These are phyloP conservation scores for Rhizopogon sp. DNA, from an alignment of 768 basidiomycete genomes.

Conservation along the genomic window DNA sequence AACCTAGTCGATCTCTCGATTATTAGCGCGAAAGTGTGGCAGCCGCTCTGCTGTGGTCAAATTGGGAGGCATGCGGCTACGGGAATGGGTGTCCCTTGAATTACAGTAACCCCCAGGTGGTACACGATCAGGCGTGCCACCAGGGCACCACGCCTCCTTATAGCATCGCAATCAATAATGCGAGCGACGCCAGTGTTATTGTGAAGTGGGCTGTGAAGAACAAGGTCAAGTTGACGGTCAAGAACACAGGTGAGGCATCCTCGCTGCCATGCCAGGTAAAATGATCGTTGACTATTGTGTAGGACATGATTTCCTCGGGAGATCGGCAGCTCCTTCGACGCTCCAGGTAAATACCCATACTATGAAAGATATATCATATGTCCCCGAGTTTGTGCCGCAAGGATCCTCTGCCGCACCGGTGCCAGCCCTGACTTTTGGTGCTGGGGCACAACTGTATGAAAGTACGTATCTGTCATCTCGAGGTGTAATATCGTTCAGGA, in stretches of 20 bases:
- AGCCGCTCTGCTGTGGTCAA: constrained; percentile 16
- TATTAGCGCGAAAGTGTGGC: constrained; percentile 14
- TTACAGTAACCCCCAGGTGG: constrained; percentile 12
- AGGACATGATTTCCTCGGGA: constrained; percentile 19
- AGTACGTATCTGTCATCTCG: constrained; percentile 7
- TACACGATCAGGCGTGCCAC: constrained; percentile 6
- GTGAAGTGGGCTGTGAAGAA: constrained; percentile 15
- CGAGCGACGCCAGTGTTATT: constrained; percentile 16
- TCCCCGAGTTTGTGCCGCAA: constrained; percentile 13
- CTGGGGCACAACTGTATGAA: constrained; percentile 10
- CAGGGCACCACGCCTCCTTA: constrained; percentile 19
- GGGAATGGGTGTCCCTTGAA: constrained; percentile 14
- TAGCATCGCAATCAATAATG: constrained; percentile 11
- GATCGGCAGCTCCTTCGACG: constrained; percentile 18
- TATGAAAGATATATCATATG: constrained; percentile 9
- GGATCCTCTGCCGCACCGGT: constrained; percentile 12
- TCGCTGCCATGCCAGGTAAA: background rate
- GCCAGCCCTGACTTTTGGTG: constrained; percentile 14
- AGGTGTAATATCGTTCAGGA: background rate
- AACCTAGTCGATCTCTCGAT: background rate
- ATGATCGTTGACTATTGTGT: background rate
- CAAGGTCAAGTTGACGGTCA: constrained; percentile 15
- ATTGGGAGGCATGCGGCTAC: constrained; percentile 19
- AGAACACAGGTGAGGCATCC: constrained; percentile 15
- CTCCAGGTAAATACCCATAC: constrained; percentile 19